A percentile compares a stretch with the other conserved stretches of the same genome.
Evolutionary conservation across 805 yeast genomes (phyloP).

Genomic region (Saccharomycopsis fermentans): DNA sequence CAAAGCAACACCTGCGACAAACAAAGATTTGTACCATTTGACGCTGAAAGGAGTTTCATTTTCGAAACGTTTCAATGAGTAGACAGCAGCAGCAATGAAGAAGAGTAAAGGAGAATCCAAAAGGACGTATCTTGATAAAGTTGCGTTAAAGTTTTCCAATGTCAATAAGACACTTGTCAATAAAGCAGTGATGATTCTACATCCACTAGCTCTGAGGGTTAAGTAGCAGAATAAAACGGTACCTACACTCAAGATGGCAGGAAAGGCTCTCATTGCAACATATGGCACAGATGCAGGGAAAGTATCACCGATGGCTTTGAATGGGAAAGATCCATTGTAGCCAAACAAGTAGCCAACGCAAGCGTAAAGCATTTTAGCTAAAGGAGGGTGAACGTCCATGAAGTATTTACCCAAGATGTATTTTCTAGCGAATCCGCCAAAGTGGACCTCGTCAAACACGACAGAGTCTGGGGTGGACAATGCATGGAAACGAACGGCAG

Average conservation of each 20-base stretch:
- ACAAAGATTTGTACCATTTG: slow-evolving; percentile 48
- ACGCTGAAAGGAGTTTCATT: slow-evolving; percentile 49
- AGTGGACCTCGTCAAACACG: slow-evolving; percentile 80
- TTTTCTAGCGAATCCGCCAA: slow-evolving; percentile 91
- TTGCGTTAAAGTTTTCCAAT: slow-evolving; percentile 54
- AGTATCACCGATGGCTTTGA: slow-evolving; percentile 53
- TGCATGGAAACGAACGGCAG: slow-evolving; percentile 48
- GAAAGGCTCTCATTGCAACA: slow-evolving; percentile 56
- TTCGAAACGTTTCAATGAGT: slow-evolving; percentile 57
- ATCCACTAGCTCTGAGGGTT: slow-evolving; percentile 64
- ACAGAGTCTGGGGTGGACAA: slow-evolving; percentile 67
- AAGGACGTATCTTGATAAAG: slow-evolving; percentile 65
- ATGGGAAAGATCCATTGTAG: slow-evolving; percentile 59
- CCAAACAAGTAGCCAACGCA: slow-evolving; percentile 60
- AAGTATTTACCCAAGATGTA: slow-evolving; percentile 58
- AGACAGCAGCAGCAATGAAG: slow-evolving; percentile 64
- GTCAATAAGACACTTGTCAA: slow-evolving; percentile 45
- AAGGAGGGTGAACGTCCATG: slow-evolving; percentile 74
- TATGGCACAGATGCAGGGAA: slow-evolving; percentile 55
- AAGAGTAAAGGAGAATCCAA: slow-evolving; percentile 69
- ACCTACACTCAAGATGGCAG: slow-evolving; percentile 58
- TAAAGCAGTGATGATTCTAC: slow-evolving; percentile 52
- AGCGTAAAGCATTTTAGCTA: slow-evolving; percentile 67
- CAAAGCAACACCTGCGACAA: slow-evolving; percentile 57
- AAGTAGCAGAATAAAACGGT: slow-evolving; percentile 57